Percentiles rank a stretch among this genome's conserved stretches.
Evolutionary conservation across 2,329 filamentous ascomycete species (phyloP).

Genomic region (Waltergamsia citrina): DNA sequence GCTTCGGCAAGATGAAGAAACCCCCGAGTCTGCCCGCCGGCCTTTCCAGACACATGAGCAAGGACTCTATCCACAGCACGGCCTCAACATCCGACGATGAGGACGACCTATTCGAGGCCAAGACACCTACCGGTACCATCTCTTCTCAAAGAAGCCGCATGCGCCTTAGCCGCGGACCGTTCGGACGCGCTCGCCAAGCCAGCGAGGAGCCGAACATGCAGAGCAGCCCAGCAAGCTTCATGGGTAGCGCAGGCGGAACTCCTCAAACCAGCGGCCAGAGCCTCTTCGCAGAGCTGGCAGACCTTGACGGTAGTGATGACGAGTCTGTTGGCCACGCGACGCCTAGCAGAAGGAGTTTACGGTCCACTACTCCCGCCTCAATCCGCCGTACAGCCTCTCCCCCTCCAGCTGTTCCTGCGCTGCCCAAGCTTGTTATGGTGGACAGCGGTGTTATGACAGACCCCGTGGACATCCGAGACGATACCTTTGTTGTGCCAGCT

Average conservation of each 20-base stretch:
- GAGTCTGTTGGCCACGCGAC: constrained; percentile 51
- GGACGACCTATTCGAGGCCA: constrained; percentile 43
- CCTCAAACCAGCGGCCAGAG: constrained; percentile 56
- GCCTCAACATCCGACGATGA: constrained; percentile 81
- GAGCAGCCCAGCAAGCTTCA: constrained; percentile 43
- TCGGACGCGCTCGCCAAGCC: constrained; percentile 45
- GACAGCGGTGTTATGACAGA: constrained; percentile 55
- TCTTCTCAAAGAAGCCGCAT: constrained; percentile 62
- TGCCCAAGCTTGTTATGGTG: constrained; percentile 46
- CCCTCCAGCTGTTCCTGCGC: constrained; percentile 35
- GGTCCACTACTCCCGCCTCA: constrained; percentile 39
- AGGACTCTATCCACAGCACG: constrained; percentile 72
- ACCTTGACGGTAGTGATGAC: constrained; percentile 67
- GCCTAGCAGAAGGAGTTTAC: constrained; percentile 39
- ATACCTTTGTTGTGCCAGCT: constrained; percentile 2
- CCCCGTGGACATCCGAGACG: constrained; percentile 29
- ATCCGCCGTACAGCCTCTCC: constrained; percentile 31
- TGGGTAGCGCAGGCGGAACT: constrained; percentile 38
- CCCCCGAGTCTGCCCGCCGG: constrained; percentile 29
- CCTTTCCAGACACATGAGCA: constrained; percentile 34
- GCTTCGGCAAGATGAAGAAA: constrained; percentile 29
- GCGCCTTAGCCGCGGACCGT: constrained; percentile 55
- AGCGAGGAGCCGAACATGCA: constrained; percentile 50
- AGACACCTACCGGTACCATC: constrained; percentile 52
- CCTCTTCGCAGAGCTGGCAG: constrained; percentile 82